Conservation (phyloP, 805 yeast species). For the Sugiyamaella smithiae region DNA sequence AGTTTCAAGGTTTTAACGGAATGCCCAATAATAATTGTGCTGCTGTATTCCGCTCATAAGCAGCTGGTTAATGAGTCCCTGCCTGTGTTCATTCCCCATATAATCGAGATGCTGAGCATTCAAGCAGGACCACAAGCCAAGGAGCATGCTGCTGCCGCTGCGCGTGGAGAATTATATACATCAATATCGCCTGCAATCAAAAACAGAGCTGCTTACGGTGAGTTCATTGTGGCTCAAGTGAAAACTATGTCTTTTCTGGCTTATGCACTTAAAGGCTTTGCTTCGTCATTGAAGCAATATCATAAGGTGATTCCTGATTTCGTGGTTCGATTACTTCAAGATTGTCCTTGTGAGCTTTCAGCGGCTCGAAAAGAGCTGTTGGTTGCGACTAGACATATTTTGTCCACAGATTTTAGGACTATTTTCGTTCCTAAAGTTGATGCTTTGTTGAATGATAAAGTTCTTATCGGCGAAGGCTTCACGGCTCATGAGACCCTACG, state of each 20-base stretch:
- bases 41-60: constrained; percentile 84
- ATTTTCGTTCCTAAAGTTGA: constrained; percentile 85
- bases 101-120: constrained; percentile 66
- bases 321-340: constrained; percentile 80
- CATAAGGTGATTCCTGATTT: constrained; percentile 77
- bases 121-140: constrained; percentile 80
- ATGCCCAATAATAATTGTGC: constrained; percentile 95
- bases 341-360: constrained; percentile 91
- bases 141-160: constrained; percentile 53
- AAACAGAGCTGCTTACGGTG: constrained; percentile 78
- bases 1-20: constrained; percentile 93
- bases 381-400: constrained; percentile 92
- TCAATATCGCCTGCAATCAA: constrained; percentile 72
- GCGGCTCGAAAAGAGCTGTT: constrained; percentile 88
- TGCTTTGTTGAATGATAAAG: constrained; percentile 77
- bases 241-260: constrained; percentile 95
- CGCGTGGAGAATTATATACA: constrained; percentile 57
- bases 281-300: constrained; percentile 57
- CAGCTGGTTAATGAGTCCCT: constrained; percentile 66
- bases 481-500: constrained; percentile 87
- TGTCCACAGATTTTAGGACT: constrained; percentile 81
- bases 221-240: constrained; percentile 88
- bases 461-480: constrained; percentile 87
- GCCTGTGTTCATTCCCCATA: constrained; percentile 75
- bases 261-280: constrained; percentile 82